Base-by-base conservation (phyloP, 2,329 filamentous ascomycete genomes). In the Thelonectria blattea region DNA sequence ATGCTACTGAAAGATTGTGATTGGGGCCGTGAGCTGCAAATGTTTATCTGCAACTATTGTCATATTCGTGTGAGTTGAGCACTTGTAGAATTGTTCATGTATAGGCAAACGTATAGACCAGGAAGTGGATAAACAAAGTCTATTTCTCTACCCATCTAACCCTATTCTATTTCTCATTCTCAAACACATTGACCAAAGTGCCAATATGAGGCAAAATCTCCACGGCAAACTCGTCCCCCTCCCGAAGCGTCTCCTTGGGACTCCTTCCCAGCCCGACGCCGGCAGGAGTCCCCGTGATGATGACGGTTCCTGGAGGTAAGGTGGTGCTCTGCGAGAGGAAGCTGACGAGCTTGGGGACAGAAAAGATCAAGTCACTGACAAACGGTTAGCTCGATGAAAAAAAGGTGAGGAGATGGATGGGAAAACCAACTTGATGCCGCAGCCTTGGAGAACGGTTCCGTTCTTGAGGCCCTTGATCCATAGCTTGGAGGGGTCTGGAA, bases 221-320 rank as follows among this genome's bases (percentile, higher is more conserved):
- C 5, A 81, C 78, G 0, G 75, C 73, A 59, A 78, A 80, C 65
- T 80, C 76, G 71, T 91, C 89, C 2, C 88, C 87, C 71, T 91
- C 83, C 73, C 87, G 86, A 50, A 92, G 74, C 83, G 88, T 90
- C 18, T 89, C 70, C 63, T 84, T 84, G 3, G 88, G 88, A 50
- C 82, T 87, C 58, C 83, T 81, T n/a, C 88, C 88, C 82, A 89
- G 87, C 2, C 88, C 89, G 17, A 92, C 89, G 24, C 89, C 89
- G 59, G 87, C 83, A 0, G 88, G 89, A 7, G 87, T 89, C 60
- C 87, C 87, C 5, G 87, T 89, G 65, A 88, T 87, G 57, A 90
- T 87, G 52, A 89, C 57, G 70, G 88, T 87, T 20, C 87, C 87
- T 1, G 85, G 82, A 43, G 86, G 72, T 46, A 89, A 74, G 3